A percentile compares a stretch with the other conserved stretches of the same genome.
Conservation (phyloP, 768 basidiomycete species). For the Suillus spraguei region DNA sequence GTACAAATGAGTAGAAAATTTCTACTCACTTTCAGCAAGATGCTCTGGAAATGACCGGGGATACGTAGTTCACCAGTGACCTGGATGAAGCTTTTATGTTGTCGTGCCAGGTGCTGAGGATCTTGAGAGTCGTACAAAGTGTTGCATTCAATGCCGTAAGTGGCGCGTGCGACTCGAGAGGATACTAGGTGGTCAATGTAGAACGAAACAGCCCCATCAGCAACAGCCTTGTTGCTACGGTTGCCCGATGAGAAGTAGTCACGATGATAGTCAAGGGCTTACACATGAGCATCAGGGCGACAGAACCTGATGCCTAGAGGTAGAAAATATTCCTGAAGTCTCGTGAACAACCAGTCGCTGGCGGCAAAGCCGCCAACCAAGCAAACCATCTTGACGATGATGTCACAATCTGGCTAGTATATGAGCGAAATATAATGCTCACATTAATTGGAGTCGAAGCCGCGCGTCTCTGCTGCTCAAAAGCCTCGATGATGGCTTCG, state of each 20-base stretch:
- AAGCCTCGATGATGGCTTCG: constrained; percentile 35
- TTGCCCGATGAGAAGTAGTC: not conserved
- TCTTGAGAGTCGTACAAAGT: constrained; percentile 28
- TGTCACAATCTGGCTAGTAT: not conserved
- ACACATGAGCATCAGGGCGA: constrained; percentile 54
- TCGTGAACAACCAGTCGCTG: constrained; percentile 46
- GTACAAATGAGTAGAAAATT: not conserved
- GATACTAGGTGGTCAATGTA: constrained; percentile 49
- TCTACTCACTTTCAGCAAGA: constrained; percentile 38
- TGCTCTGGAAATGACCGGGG: constrained; percentile 37
- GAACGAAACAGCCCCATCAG: constrained; percentile 46
- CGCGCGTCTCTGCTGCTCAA: constrained; percentile 31
- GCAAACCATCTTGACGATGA: constrained; percentile 35
- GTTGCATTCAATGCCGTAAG: constrained; percentile 38
- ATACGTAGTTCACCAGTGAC: constrained; percentile 33
- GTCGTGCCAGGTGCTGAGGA: constrained; percentile 40
- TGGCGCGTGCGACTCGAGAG: constrained; percentile 43
- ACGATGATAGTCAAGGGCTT: constrained; percentile 19
- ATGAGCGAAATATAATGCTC: constrained; percentile 12
- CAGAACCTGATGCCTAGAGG: constrained; percentile 42
- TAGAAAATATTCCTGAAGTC: constrained; percentile 39
- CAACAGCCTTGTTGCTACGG: constrained; percentile 47
- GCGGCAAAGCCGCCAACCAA: constrained; percentile 56
- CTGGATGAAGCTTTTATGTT: constrained; percentile 18
- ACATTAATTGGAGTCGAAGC: constrained; percentile 29